Conservation (phyloP, 768 basidiomycete genomes). For the Mycena pura region DNA sequence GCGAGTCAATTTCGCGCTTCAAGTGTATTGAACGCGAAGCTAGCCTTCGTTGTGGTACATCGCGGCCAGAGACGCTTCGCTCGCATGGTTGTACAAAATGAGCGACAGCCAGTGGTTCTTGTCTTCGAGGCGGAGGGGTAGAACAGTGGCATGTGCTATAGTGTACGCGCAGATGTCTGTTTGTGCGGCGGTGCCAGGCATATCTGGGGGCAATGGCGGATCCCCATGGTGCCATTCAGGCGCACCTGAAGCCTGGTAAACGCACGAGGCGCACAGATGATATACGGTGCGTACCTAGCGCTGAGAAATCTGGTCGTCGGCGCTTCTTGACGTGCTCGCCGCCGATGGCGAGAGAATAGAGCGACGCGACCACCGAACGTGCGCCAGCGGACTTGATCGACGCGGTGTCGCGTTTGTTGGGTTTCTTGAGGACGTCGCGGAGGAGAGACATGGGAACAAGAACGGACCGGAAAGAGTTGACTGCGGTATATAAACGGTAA, state of each 20-base stretch:
- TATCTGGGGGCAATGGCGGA: constrained; percentile 16
- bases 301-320: constrained; percentile 21
- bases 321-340: constrained; percentile 26
- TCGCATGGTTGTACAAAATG: constrained; percentile 22
- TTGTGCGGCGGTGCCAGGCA: constrained; percentile 17
- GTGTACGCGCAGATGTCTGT: constrained; percentile 19
- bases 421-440: constrained; percentile 23
- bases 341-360: constrained; percentile 22
- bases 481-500: too few species aligned
- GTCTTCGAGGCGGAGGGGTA: constrained; percentile 23
- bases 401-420: constrained; percentile 18
- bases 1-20: not conserved
- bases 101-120: constrained; percentile 25
- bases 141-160: constrained; percentile 19
- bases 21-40: not conserved
- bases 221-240: constrained; percentile 21
- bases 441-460: constrained; percentile 30
- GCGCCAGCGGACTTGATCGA: constrained; percentile 26
- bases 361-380: constrained; percentile 25
- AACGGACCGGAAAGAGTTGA: too few species aligned
- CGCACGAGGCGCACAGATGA: not conserved
- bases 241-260: constrained; percentile 7
- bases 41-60: constrained; percentile 28
- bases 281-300: not conserved
- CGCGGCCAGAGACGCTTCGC: constrained; percentile 15